Base-by-base conservation (phyloP, 2,329 filamentous ascomycete genomes). In the Paecilomyces fulvus region DNA sequence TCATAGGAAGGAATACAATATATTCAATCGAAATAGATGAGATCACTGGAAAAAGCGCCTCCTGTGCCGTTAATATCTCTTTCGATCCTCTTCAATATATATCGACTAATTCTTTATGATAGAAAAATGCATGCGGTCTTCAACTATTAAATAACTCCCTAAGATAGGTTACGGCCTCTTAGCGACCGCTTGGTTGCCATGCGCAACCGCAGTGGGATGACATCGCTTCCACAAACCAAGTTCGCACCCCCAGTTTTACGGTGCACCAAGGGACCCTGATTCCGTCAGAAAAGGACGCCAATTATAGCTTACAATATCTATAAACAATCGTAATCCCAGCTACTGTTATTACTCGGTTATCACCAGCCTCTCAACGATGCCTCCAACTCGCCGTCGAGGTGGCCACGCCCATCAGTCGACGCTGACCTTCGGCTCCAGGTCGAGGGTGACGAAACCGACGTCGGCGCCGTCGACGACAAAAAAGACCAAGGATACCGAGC, bases 341-440 rank as follows among this genome's bases (percentile, higher is more conserved):
- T 49, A 25, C 14, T 7, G 6, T 12, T 28, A 12, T n/a, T 49
- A 23, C 8, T 12, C 10, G 48, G n/a, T 28, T 12, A 10, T 23
- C 21, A 12, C 21, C 20, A 28, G 25, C 20, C 12, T 28, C 6
- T 10, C 28, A 54, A 20, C 55, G 43, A 79, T 79, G 77, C 73
- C 76, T 51, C 64, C 73, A 31, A 61, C 68, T 52, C 74, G 74
- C 60, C 73, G 75, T 46, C 66, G 67, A 56, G 61, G 64, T 31
- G 69, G 67, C 58, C 62, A 64, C 28, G 64, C 71, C 50, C 71
- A 75, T 56, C 82, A 85, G 70, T 75, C 80, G 7, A 85, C 80
- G n/a, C 80, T 87, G 63, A 81, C 83, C 43, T 87, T 88, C 74
- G 79, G 82, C 62, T 74, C 76, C 59, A 75, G 78, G 59, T 75